Percentiles rank a stretch among this genome's conserved stretches.
phyloP scores from a whole-genome alignment of 1,284 basidiomycete genomes.

The Ustilago sp. region DNA sequence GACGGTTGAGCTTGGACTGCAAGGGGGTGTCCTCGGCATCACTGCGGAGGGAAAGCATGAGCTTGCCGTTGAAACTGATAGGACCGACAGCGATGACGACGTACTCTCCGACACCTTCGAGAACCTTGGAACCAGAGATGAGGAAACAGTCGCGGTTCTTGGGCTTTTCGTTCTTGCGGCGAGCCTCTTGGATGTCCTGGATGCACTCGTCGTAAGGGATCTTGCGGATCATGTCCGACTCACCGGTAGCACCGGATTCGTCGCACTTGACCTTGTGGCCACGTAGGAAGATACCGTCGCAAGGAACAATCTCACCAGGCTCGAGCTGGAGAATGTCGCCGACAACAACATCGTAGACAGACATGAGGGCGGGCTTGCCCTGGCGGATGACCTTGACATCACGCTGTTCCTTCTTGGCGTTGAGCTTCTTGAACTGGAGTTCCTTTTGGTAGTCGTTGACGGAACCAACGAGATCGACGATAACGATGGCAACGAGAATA shows the following conservation, averaged over 20 bases:
- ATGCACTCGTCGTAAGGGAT: constrained; percentile 82
- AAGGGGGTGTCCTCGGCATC: constrained; percentile 84
- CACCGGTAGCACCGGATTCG: constrained; percentile 95
- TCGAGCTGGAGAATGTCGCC: constrained; percentile 92
- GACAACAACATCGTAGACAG: constrained; percentile 83
- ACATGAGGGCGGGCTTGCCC: constrained; percentile 86
- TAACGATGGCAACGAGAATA: constrained; percentile 86
- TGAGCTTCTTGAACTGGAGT: constrained; percentile 89
- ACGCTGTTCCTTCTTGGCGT: constrained; percentile 95
- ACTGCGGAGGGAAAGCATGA: constrained; percentile 74
- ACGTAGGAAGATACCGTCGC: constrained; percentile 91
- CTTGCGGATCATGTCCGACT: constrained; percentile 95
- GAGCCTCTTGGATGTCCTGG: constrained; percentile 70
- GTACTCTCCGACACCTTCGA: constrained; percentile 94
- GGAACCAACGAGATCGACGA: constrained; percentile 77
- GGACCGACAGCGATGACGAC: constrained; percentile 91
- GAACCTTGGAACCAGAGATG: constrained; percentile 90
- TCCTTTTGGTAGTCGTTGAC: constrained; percentile 98
- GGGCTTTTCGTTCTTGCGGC: constrained; percentile 65
- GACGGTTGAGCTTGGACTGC: constrained; percentile 89
- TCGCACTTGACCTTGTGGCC: constrained; percentile 97
- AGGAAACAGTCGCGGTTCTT: constrained; percentile 90
- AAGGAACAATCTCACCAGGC: constrained; percentile 94
- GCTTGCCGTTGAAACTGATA: constrained; percentile 92
- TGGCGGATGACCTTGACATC: constrained; percentile 89